phyloP scores from a whole-genome alignment of 169 alveolate genomes.

The Haemoproteus tartakovskyi region DNA sequence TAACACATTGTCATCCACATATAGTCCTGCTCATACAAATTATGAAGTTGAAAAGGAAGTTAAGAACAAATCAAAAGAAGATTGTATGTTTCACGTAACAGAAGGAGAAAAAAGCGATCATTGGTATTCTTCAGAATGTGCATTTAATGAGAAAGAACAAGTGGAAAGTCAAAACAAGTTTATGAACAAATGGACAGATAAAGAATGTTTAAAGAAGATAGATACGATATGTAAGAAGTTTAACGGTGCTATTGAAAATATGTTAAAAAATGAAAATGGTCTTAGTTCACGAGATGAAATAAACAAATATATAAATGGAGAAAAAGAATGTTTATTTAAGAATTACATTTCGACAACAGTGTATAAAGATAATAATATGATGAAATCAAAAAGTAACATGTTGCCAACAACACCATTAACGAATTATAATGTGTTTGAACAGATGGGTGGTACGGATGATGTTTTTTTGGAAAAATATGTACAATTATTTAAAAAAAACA shows the following conservation, averaged over 20 bases:
- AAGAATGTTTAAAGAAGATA: slow-evolving; percentile 11
- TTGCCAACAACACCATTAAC: too few species aligned
- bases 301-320: slow-evolving; percentile 15
- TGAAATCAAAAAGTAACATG: too few species aligned
- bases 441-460: too few species aligned
- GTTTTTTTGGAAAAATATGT: too few species aligned
- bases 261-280: slow-evolving; percentile 22
- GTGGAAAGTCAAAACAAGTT: too few species aligned
- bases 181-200: too few species aligned
- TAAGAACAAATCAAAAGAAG: background rate
- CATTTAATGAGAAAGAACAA: too few species aligned
- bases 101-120: background rate
- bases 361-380: slow-evolving; percentile 6
- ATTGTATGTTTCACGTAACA: background rate
- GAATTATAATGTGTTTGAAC: too few species aligned
- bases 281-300: slow-evolving; percentile 1
- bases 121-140: background rate
- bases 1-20: too few species aligned
- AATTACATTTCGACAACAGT: slow-evolving; percentile 36
- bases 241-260: slow-evolving; percentile 13
- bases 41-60: background rate
- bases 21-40: background rate
- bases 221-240: slow-evolving; percentile 54
- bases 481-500: too few species aligned
- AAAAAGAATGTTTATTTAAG: slow-evolving; percentile 26